Evolutionary conservation across 2,329 filamentous ascomycete genomes (phyloP).

Genomic region (Colletotrichum coccodes): DNA sequence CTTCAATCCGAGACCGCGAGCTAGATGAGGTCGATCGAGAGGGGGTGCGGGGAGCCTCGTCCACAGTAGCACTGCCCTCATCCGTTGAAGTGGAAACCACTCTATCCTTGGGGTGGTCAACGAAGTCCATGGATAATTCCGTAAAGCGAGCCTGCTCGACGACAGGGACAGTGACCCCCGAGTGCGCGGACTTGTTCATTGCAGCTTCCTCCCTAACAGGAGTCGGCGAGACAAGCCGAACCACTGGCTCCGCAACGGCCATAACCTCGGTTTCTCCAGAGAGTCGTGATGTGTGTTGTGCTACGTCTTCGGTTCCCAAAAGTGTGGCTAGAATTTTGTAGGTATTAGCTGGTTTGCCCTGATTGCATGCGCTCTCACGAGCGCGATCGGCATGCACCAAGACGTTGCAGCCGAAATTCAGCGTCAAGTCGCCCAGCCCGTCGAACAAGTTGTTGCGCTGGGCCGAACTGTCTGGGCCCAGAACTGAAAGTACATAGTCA

Average conservation of each 20-base stretch:
- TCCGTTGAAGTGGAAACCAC: constrained; percentile 24
- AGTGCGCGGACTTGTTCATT: neutral
- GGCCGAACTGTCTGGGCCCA: constrained; percentile 38
- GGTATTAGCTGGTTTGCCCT: constrained; percentile 45
- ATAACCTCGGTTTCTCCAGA: constrained; percentile 9
- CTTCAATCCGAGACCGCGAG: constrained; percentile 64
- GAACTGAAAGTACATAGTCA: constrained; percentile 58
- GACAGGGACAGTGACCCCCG: neutral
- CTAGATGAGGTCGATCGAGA: constrained; percentile 33
- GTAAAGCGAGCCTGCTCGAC: neutral
- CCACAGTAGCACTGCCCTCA: neutral
- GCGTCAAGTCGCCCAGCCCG: constrained; percentile 37
- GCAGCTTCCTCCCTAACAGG: neutral
- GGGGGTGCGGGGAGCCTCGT: constrained; percentile 8
- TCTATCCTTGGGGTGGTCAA: constrained; percentile 4
- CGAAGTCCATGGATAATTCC: neutral
- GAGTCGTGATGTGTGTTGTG: neutral
- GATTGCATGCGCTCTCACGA: constrained; percentile 35
- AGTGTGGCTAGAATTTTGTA: constrained; percentile 61
- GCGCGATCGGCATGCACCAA: constrained; percentile 48
- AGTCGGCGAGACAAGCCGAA: constrained; percentile 1
- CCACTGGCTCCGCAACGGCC: constrained; percentile 21
- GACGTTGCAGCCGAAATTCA: constrained; percentile 65
- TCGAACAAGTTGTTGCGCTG: constrained; percentile 9
- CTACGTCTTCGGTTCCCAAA: constrained; percentile 38